phyloP scores from a whole-genome alignment of 2,329 filamentous ascomycete genomes.

The Stagonosporopsis rhizophila region DNA sequence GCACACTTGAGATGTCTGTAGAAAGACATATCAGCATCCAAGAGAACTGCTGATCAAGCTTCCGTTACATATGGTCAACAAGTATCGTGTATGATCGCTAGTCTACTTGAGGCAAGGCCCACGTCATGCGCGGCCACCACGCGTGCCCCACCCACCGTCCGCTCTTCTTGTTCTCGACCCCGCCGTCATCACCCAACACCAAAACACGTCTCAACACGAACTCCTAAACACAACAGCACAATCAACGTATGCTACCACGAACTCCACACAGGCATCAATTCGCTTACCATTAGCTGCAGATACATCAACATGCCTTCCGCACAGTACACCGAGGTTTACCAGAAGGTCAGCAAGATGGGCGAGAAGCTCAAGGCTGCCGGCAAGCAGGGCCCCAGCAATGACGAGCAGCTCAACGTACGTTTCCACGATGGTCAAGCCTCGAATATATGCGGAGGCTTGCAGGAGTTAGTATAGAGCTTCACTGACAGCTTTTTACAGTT shows the following conservation, averaged over 20 bases:
- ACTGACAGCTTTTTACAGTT: slow-evolving; percentile 50
- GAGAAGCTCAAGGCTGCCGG: slow-evolving; percentile 39
- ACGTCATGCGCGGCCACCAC: slow-evolving; percentile 26
- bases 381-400: slow-evolving; percentile 39
- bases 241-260: neutral
- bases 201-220: slow-evolving; percentile 16
- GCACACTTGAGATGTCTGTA: neutral
- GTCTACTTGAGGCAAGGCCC: slow-evolving; percentile 1
- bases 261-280: too few relatives aligned
- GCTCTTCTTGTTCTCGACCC: slow-evolving; percentile 18
- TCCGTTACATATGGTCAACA: neutral
- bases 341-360: slow-evolving; percentile 42
- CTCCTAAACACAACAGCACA: slow-evolving; percentile 6
- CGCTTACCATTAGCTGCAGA: neutral
- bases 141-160: slow-evolving; percentile 16
- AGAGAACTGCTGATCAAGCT: neutral
- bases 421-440: neutral
- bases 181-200: slow-evolving; percentile 12
- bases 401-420: slow-evolving; percentile 59
- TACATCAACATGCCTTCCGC: slow-evolving; percentile 36
- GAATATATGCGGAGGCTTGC: neutral
- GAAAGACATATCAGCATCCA: neutral
- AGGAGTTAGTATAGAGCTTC: neutral
- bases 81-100: neutral
- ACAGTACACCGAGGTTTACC: slow-evolving; percentile 42